phyloP scores from a whole-genome alignment of 768 basidiomycete genomes.

The Russula griseocarnosa region DNA sequence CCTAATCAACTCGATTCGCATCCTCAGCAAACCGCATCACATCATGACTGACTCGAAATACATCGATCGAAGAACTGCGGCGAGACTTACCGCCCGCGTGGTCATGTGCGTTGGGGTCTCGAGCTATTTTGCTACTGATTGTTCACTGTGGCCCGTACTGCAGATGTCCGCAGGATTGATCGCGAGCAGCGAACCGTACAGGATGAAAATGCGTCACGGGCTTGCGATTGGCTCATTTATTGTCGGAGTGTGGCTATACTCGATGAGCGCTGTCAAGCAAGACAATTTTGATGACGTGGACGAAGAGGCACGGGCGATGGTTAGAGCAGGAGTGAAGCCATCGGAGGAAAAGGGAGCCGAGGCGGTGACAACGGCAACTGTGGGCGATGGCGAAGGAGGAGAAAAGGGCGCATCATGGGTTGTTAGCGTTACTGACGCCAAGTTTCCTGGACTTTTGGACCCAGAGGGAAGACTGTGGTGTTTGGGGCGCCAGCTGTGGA shows the following conservation, averaged over 20 bases:
- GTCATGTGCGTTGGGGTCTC: slow-evolving; percentile 42
- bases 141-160: neutral
- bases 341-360: slow-evolving; percentile 6
- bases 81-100: slow-evolving; percentile 49
- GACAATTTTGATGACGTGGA: slow-evolving; percentile 35
- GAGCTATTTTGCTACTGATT: neutral
- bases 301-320: slow-evolving; percentile 53
- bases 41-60: slow-evolving; percentile 33
- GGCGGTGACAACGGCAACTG: no score
- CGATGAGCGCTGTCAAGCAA: slow-evolving; percentile 56
- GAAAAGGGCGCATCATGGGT: neutral
- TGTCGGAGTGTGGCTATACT: slow-evolving; percentile 84
- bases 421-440: neutral
- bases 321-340: slow-evolving; percentile 17
- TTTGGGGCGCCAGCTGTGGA: slow-evolving; percentile 70
- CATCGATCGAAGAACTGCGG: slow-evolving; percentile 41
- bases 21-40: neutral
- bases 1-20: neutral
- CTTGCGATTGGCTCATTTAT: slow-evolving; percentile 66
- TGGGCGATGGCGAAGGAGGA: neutral
- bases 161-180: slow-evolving; percentile 75
- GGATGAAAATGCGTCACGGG: slow-evolving; percentile 81
- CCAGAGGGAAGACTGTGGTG: slow-evolving; percentile 47
- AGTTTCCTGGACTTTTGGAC: slow-evolving; percentile 44
- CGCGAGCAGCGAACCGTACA: slow-evolving; percentile 85